Evolutionary conservation across 2,329 filamentous ascomycete species (phyloP).

Genomic region (Juglanconis oblonga): DNA sequence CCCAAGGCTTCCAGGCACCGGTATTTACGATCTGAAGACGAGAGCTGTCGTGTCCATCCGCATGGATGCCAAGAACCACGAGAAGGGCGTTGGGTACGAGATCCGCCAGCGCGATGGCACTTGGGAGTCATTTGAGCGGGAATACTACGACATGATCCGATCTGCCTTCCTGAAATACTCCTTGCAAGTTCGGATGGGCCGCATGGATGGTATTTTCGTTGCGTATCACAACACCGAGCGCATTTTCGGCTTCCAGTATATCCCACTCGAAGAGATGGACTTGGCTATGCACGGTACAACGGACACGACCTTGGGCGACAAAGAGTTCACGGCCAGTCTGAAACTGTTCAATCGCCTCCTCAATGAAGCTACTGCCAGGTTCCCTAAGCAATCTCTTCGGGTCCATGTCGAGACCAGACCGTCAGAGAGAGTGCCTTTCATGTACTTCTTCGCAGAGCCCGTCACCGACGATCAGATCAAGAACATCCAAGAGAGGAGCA

Average conservation of each 20-base stretch:
- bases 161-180: slow-evolving; percentile 96
- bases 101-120: slow-evolving; percentile 72
- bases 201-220: slow-evolving; percentile 98
- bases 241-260: slow-evolving; percentile 97
- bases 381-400: slow-evolving; percentile 72
- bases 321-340: slow-evolving; percentile 82
- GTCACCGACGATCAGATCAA: slow-evolving; percentile 71
- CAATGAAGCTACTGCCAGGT: slow-evolving; percentile 70
- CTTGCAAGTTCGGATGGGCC: slow-evolving; percentile 90
- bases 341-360: slow-evolving; percentile 75
- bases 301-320: slow-evolving; percentile 66
- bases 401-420: slow-evolving; percentile 77
- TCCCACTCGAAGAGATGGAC: slow-evolving; percentile 85
- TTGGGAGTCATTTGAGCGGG: slow-evolving; percentile 90
- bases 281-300: slow-evolving; percentile 76
- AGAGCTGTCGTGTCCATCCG: slow-evolving; percentile 87
- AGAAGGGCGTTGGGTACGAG: slow-evolving; percentile 81
- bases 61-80: slow-evolving; percentile 73
- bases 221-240: slow-evolving; percentile 93
- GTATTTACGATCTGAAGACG: slow-evolving; percentile 96
- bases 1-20: slow-evolving; percentile 78
- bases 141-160: slow-evolving; percentile 96
- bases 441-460: slow-evolving; percentile 90
- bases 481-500: slow-evolving; percentile 66
- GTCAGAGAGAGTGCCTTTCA: slow-evolving; percentile 54